These are phyloP conservation scores for Pelargonium fulgidum DNA, from an alignment of 441 rosid genomes.

Conservation along the genomic window DNA sequence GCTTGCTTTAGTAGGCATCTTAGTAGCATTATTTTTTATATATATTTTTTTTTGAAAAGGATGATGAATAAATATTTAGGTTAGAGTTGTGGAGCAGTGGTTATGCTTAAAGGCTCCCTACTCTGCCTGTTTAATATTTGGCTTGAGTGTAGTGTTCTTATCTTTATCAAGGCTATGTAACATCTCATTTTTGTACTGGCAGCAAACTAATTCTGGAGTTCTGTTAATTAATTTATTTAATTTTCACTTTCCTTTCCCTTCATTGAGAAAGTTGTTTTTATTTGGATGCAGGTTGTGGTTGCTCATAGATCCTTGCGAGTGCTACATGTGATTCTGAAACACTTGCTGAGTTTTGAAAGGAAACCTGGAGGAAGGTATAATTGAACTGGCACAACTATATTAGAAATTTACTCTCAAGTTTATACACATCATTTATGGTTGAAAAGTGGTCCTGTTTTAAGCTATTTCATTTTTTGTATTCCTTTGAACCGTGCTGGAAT, in stretches of 20 bases:
- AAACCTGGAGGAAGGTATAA: conserved; percentile 50
- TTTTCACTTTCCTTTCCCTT: not conserved
- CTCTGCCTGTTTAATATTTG: not conserved
- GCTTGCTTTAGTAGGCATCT: conserved; percentile 3
- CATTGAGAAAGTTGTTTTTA: conserved; percentile 14
- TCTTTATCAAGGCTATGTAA: not conserved
- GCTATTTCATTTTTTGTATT: not conserved
- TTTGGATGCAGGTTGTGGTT: conserved; percentile 51
- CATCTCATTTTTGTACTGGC: not conserved
- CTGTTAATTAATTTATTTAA: not conserved
- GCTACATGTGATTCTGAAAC: conserved; percentile 56
- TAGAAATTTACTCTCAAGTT: not conserved
- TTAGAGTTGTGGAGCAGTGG: too few relatives aligned
- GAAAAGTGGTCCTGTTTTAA: conserved; percentile 2
- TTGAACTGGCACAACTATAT: conserved; percentile 14
- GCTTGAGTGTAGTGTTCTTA: not conserved
- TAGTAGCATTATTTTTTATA: not conserved
- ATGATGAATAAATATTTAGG: too few relatives aligned
- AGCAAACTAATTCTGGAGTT: not conserved
- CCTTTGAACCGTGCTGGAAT: not conserved
- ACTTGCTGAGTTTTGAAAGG: conserved; percentile 41
- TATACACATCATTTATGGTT: not conserved
- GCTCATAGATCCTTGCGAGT: conserved; percentile 52
- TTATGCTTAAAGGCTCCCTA: conserved; percentile 1
- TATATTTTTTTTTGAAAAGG: not conserved